Percentiles rank a stretch among this genome's conserved stretches.
These are phyloP conservation scores for Penicillium capsulatum DNA, from an alignment of 2,329 filamentous ascomycete species.

Conservation along the genomic window DNA sequence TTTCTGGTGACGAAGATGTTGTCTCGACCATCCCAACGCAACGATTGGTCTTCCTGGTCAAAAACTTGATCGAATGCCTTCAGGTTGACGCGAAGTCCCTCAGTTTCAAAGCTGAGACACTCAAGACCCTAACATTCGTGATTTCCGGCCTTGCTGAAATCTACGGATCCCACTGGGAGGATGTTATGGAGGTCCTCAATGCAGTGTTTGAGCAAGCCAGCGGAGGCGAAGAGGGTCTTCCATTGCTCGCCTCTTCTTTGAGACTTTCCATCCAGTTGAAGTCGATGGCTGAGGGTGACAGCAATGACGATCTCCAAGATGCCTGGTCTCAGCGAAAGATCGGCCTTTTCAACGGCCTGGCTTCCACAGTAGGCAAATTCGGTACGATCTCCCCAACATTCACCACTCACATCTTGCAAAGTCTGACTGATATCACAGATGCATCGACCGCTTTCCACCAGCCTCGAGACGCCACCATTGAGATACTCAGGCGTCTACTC, in stretches of 20 bases:
- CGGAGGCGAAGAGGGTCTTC: conserved; percentile 50
- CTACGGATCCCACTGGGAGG: conserved; percentile 84
- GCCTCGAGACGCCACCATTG: conserved; percentile 70
- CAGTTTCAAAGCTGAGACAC: conserved; percentile 36
- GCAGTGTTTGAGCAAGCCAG: conserved; percentile 53
- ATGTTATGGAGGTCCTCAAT: conserved; percentile 56
- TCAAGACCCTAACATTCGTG: conserved; percentile 50
- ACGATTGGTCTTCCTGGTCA: conserved; percentile 75
- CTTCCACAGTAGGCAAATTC: conserved; percentile 39
- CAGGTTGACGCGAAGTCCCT: conserved; percentile 53
- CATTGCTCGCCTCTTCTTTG: conserved; percentile 67
- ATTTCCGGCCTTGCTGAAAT: conserved; percentile 73
- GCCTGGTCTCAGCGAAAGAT: conserved; percentile 60
- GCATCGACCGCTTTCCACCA: conserved; percentile 55
- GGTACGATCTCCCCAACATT: no score
- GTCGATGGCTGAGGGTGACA: conserved; percentile 56
- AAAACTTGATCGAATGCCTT: conserved; percentile 70
- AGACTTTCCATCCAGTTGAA: conserved; percentile 64
- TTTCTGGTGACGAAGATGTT: conserved; percentile 48
- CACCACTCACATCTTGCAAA: no score
- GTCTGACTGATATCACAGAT: no score
- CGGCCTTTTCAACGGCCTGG: conserved; percentile 54
- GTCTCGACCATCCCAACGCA: conserved; percentile 51
- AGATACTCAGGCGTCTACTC: conserved; percentile 66
- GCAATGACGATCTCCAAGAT: conserved; percentile 83